A percentile compares a stretch with the other conserved stretches of the same genome.
Evolutionary conservation across 176 grass and related monocot genomes (phyloP).

Genomic region (Eleusine indica): DNA sequence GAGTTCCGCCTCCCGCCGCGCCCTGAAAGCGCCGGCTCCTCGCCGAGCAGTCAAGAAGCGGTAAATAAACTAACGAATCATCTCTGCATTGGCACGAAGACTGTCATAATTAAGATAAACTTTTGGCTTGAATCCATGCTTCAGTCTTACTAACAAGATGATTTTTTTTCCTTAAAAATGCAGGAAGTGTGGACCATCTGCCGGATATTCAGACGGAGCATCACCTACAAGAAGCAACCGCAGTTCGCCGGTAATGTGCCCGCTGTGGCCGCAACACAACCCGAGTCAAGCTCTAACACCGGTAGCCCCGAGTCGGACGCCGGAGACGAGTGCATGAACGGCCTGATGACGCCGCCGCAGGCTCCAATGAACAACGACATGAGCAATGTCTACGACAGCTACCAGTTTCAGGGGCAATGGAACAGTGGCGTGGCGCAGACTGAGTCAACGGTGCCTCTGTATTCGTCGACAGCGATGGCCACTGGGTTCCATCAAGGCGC

Average conservation of each 20-base stretch:
- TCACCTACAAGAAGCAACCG: slow-evolving; percentile 52
- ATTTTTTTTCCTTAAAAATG: slow-evolving; percentile 15
- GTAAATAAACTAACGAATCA: slow-evolving; percentile 15
- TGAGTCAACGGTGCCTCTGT: neutral
- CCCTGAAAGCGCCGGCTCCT: neutral
- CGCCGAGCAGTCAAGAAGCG: slow-evolving; percentile 63
- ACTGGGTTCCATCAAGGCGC: slow-evolving; percentile 15
- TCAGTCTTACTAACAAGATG: neutral
- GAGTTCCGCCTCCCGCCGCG: slow-evolving; percentile 75
- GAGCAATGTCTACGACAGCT: neutral
- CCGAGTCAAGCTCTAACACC: slow-evolving; percentile 57
- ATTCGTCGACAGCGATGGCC: slow-evolving; percentile 4
- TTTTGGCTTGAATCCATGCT: no score
- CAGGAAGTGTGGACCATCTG: slow-evolving; percentile 95
- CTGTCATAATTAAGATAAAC: no score
- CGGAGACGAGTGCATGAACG: slow-evolving; percentile 48
- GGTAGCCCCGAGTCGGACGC: slow-evolving; percentile 62
- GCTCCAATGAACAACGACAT: slow-evolving; percentile 12
- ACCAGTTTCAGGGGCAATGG: slow-evolving; percentile 45
- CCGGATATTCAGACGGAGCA: slow-evolving; percentile 74
- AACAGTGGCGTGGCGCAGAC: slow-evolving; percentile 24
- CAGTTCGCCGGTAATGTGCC: slow-evolving; percentile 1
- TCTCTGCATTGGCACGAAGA: neutral
- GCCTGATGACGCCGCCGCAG: neutral
- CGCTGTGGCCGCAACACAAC: neutral